phyloP scores from a whole-genome alignment of 129 eudicot genomes.

The Helianthus tuberosus region DNA sequence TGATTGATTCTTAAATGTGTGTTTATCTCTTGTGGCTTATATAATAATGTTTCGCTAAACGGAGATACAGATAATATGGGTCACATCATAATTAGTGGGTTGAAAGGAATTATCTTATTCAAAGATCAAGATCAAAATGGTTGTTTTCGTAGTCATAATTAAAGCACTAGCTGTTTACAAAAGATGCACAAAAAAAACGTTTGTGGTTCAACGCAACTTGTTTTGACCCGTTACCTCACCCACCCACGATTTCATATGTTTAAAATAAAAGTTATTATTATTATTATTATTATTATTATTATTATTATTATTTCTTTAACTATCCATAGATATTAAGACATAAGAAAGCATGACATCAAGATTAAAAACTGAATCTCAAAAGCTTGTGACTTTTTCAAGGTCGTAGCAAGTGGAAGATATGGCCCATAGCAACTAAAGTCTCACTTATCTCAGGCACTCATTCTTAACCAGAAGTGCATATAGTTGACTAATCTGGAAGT shows the following conservation, averaged over 20 bases:
- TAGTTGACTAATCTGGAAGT: not conserved
- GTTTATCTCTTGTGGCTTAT: not conserved
- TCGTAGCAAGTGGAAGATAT: conserved; percentile 7
- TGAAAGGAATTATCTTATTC: not conserved
- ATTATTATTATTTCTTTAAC: not conserved
- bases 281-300: no score
- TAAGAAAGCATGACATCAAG: not conserved
- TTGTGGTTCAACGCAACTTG: not conserved
- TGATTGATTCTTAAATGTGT: not conserved
- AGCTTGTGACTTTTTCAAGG: not conserved
- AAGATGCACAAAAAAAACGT: not conserved
- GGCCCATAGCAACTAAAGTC: not conserved
- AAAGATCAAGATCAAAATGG: not conserved
- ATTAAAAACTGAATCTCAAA: no score
- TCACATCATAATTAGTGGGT: not conserved
- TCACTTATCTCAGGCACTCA: not conserved
- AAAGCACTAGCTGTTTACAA: not conserved
- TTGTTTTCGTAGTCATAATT: not conserved
- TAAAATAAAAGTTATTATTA: not conserved
- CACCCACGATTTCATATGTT: not conserved
- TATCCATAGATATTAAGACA: not conserved
- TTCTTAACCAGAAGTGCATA: not conserved
- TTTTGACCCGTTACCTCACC: not conserved
- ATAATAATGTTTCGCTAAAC: not conserved
- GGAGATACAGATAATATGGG: no score